Evolutionary conservation across 2,329 filamentous ascomycete species (phyloP), one percentile per base, ranked within the genome.

Genomic region (Lasiodiplodia theobromae): DNA sequence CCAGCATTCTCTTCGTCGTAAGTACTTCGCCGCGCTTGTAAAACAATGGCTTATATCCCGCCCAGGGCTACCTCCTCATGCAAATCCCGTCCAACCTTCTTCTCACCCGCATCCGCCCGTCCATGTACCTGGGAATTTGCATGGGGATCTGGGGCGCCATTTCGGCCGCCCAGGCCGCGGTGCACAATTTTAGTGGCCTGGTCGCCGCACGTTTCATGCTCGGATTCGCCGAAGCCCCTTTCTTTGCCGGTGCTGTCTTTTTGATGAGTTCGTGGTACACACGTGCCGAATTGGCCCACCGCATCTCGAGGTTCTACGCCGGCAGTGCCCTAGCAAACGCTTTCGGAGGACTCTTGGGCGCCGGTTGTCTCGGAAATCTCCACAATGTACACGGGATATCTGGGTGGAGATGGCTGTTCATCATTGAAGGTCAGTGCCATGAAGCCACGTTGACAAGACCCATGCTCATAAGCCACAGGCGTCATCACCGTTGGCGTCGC

Each of bases 51-150:
- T 67, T 5, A 34, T 18, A 16, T 6, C 12, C 23, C 16, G 8
- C 6, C 18, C n/a, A 68, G 67, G 75, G 87, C 3, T 90, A 90
- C 71, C 78, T 89, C 0, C 76, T 88, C 14, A 88, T 89, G 84
- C 87, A 90, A 73, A 77, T 90, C 0, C 88, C 88, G 0, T 88
- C 86, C 0, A 90, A 90, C 70, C 79, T 89, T 68, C 72, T 87
- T 0, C 77, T 89, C 2, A 88, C 86, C 0, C 79, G 84, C 3
- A 77, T 87, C 37, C 80, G 82, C 11, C 87, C 87, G 0, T 85
- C 85, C 2, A 68, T 85, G 1, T 89, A 88, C 70, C 80, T 89
- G 1, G 81, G 85, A 0, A 75, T 77, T 0, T 82, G 82, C 0
- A 85, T 86, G 74, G 78, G 81, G 2, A 58, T 77, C 2, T 83